Conservation (phyloP, 2,329 filamentous ascomycete genomes). For the Pseudogymnoascus sp. region DNA sequence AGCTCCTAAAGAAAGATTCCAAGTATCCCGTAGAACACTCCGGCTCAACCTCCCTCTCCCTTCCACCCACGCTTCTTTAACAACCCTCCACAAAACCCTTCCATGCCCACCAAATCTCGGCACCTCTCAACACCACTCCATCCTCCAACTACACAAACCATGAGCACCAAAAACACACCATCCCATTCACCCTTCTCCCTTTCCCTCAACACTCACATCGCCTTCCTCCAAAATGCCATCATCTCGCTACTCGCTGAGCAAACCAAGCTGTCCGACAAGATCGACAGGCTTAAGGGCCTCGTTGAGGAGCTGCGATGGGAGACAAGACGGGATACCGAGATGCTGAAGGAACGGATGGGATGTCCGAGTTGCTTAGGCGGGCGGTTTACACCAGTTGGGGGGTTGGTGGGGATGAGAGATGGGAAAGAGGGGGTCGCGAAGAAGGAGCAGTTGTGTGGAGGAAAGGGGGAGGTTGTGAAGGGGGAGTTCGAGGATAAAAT, state of each 20-base stretch:
- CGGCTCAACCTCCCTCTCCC: background rate
- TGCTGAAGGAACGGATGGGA: background rate
- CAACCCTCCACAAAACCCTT: background rate
- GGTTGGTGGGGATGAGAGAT: background rate
- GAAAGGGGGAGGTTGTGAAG: background rate
- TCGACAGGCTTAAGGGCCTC: background rate
- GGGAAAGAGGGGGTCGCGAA: background rate
- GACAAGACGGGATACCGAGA: background rate
- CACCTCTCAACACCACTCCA: background rate
- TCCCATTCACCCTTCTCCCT: background rate
- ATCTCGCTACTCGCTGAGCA: background rate
- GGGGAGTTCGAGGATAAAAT: background rate
- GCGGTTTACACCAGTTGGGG: background rate
- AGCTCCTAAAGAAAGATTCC: background rate
- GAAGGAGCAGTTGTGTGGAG: background rate
- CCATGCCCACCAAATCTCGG: background rate
- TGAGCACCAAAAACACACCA: background rate
- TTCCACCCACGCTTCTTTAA: background rate
- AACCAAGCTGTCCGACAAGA: background rate
- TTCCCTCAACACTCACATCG: background rate
- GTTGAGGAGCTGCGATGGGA: background rate
- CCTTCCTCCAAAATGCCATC: background rate
- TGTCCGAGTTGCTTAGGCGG: background rate
- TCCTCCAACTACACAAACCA: background rate
- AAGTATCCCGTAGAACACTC: background rate